Base-by-base conservation (phyloP, 768 basidiomycete genomes). In the Collybia sordida region DNA sequence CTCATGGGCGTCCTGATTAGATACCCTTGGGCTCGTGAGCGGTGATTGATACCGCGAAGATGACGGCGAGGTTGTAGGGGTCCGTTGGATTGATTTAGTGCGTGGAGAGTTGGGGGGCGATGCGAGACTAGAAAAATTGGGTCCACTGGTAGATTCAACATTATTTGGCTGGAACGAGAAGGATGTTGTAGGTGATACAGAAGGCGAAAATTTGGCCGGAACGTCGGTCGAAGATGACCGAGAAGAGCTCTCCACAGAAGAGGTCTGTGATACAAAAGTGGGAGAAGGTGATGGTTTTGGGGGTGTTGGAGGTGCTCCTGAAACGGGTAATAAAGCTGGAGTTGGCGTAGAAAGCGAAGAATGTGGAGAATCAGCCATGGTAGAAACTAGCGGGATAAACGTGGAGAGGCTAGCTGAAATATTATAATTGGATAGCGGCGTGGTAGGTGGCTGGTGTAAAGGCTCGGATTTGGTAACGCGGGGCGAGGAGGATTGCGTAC, bases 291-390 rank as follows among this genome's bases (percentile, higher is more conserved):
- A 19, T 31, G 22, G 19, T 3, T 22, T 40, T 50, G 42, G 42
- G 42, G 28, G 24, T 17, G 53, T 21, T 28, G 19, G 41, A 27
- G 39, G 42, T 34, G 53, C 21, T 21, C 24, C 14, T 43, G 28
- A 27, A 42, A 35, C 11, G 27, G 18, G 5, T 6, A 34, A 35
- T 12, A 23, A 45, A 41, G 49, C 31, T 27, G 40, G 45, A 1
- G 50, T 49, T 27, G 46, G 47, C 11, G 48, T 53, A 14, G 51
- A 53, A 37, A 53, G 55, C 11, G 47, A 56, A 24, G 42, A 56
- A 25, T 50, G 50, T 44, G 45, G 47, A 39, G 53, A 47, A 53
- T 47, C 42, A 38, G 50, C 38, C 44, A 56, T 54, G 19, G 35
- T 38, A 37, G 19, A 51, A 25, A 36, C 40, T 46, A 49, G 27